Conservation (phyloP, 2,329 filamentous ascomycete genomes). For the Sarocladiaceae sp. region DNA sequence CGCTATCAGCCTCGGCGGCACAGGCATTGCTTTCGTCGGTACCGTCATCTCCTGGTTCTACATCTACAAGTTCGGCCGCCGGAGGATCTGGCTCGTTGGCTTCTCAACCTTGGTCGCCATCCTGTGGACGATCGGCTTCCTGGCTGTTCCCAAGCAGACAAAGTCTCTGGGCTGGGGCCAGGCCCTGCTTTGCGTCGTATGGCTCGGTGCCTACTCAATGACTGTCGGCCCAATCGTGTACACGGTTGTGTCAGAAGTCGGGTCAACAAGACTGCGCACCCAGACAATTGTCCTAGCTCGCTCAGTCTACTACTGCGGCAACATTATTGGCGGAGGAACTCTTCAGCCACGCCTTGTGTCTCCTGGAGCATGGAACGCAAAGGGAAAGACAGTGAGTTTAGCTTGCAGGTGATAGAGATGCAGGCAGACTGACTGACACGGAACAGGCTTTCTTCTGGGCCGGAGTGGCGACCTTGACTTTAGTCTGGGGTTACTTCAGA, state of each 20-base stretch:
- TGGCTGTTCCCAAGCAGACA: conserved; percentile 30
- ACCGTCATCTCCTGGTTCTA: conserved; percentile 37
- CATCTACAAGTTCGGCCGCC: conserved; percentile 34
- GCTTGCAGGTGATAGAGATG: conserved; percentile 2
- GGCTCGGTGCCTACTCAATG: conserved; percentile 37
- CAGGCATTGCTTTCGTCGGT: conserved; percentile 36
- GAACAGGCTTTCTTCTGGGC: conserved; percentile 37
- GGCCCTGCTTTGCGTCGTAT: conserved; percentile 35
- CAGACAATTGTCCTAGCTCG: conserved; percentile 36
- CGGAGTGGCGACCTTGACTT: conserved; percentile 27
- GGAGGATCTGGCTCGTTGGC: conserved; percentile 35
- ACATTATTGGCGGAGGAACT: conserved; percentile 33
- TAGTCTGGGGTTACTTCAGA: conserved; percentile 36
- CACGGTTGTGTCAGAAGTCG: conserved; percentile 35
- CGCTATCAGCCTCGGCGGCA: conserved; percentile 35
- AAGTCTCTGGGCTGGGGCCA: conserved; percentile 31
- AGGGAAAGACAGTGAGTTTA: conserved; percentile 32
- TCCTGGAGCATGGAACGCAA: conserved; percentile 32
- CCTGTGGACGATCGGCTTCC: conserved; percentile 36
- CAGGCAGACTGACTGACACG: conserved; percentile 12
- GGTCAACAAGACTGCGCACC: conserved; percentile 34
- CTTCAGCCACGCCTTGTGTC: conserved; percentile 32
- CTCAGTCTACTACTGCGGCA: conserved; percentile 32
- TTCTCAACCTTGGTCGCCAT: conserved; percentile 29
- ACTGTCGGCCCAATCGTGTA: conserved; percentile 38